Percentiles rank a stretch among this genome's conserved stretches.
These are phyloP conservation scores for Triticum timopheevii DNA, from an alignment of 176 grass and related monocot species.

Conservation along the genomic window DNA sequence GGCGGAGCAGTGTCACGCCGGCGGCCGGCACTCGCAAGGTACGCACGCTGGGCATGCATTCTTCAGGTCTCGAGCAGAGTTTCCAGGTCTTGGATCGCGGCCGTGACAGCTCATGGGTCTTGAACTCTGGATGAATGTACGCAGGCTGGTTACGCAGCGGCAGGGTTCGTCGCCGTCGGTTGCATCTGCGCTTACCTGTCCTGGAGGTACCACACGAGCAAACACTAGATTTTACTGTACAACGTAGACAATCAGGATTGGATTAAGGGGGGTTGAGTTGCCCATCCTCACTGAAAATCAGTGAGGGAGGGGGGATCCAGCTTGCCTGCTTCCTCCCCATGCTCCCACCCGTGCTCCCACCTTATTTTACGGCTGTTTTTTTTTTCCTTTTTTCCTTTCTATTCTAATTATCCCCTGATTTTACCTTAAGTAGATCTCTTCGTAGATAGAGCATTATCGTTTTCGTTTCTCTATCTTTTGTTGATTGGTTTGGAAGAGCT, in stretches of 20 bases:
- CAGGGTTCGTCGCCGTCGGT: conserved; percentile 3
- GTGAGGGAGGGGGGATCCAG: too few relatives aligned
- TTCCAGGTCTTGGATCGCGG: neutral
- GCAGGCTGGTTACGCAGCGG: conserved; percentile 4
- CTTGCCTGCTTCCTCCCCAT: too few relatives aligned
- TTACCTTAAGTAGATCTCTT: too few relatives aligned
- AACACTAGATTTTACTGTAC: neutral
- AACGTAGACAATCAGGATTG: too few relatives aligned
- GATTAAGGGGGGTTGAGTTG: too few relatives aligned
- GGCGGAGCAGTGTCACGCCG: neutral
- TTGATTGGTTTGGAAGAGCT: too few relatives aligned
- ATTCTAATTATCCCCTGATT: too few relatives aligned
- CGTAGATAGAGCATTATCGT: too few relatives aligned
- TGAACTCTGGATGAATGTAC: neutral
- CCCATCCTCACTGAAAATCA: too few relatives aligned
- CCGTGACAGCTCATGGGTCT: neutral
- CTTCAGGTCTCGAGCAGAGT: neutral
- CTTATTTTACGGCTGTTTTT: too few relatives aligned
- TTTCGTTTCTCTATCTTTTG: neutral
- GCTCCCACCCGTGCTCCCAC: too few relatives aligned
- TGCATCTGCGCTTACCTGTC: neutral
- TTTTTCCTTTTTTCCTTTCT: too few relatives aligned
- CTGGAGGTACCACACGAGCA: neutral
- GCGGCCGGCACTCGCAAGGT: neutral
- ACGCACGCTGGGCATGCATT: neutral